Conservation (phyloP, 2,329 filamentous ascomycete species). For the Colletotrichum sp. region DNA sequence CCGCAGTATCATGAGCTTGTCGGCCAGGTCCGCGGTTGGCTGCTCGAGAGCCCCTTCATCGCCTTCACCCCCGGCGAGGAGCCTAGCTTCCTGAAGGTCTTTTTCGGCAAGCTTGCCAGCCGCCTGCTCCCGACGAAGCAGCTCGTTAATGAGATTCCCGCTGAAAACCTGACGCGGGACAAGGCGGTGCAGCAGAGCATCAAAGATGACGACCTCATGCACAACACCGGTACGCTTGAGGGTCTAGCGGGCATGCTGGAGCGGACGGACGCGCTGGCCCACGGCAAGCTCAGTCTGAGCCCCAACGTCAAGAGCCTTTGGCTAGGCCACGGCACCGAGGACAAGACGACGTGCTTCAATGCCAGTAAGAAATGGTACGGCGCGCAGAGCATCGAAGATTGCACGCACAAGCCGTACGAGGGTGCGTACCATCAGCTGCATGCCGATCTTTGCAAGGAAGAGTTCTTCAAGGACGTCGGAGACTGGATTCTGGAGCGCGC, state of each 20-base stretch:
- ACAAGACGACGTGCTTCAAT: constrained; percentile 71
- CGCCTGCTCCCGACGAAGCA: constrained; percentile 72
- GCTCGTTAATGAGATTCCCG: constrained; percentile 69
- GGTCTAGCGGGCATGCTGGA: constrained; percentile 80
- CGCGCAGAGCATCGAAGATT: constrained; percentile 65
- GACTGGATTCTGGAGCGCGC: constrained; percentile 66
- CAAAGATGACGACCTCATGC: constrained; percentile 72
- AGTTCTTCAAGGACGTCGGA: constrained; percentile 64
- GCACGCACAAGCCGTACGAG: constrained; percentile 74
- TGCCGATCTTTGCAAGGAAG: constrained; percentile 59
- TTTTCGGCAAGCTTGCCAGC: constrained; percentile 70
- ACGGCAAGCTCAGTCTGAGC: constrained; percentile 58
- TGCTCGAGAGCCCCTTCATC: constrained; percentile 82
- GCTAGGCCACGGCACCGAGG: constrained; percentile 78
- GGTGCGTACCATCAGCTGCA: constrained; percentile 82
- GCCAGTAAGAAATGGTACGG: constrained; percentile 71
- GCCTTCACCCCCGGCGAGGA: constrained; percentile 69
- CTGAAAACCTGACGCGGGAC: constrained; percentile 71
- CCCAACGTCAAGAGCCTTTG: constrained; percentile 68
- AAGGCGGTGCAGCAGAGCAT: constrained; percentile 65
- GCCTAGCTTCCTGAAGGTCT: constrained; percentile 68
- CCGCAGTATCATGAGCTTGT: constrained; percentile 59
- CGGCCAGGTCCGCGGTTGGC: constrained; percentile 70
- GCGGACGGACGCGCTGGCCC: constrained; percentile 66
- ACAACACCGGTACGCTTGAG: constrained; percentile 87